phyloP scores from a whole-genome alignment of 192 early-diverging fungal species.

The Coemansia sp. region DNA sequence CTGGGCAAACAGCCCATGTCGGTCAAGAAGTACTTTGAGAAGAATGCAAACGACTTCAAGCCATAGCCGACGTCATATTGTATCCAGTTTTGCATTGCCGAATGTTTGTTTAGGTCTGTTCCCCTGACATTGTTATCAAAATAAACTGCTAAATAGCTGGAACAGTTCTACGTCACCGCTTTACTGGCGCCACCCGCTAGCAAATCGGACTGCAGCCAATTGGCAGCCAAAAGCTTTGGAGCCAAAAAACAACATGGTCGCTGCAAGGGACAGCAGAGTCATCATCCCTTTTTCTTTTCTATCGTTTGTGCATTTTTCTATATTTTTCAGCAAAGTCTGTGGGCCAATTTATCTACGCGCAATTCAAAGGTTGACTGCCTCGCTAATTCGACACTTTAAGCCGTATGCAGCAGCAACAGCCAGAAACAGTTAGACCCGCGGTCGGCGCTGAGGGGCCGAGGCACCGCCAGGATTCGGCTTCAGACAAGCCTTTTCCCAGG shows the following conservation, averaged over 20 bases:
- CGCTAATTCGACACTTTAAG: conserved; percentile 1
- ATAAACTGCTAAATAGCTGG: not conserved
- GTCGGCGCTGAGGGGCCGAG: not conserved
- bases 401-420: conserved; percentile 9
- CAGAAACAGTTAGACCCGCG: not conserved
- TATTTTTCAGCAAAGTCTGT: not conserved
- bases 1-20: conserved; percentile 42
- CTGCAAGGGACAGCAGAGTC: not conserved
- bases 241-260: not conserved
- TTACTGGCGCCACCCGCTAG: not conserved
- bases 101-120: not conserved
- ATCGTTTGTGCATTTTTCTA: not conserved
- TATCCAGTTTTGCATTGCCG: not conserved
- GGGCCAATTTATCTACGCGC: not conserved
- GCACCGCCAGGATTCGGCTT: not conserved
- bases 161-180: not conserved
- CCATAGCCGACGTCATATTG: conserved; percentile 4
- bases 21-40: conserved; percentile 34
- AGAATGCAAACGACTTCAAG: conserved; percentile 49
- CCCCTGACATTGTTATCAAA: not conserved
- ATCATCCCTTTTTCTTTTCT: not conserved
- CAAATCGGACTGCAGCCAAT: not conserved
- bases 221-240: not conserved
- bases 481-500: conserved; percentile 24
- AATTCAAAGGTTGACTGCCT: not conserved